Base-by-base conservation (phyloP, 257 asterid species). In the Agastache rugosa region DNA sequence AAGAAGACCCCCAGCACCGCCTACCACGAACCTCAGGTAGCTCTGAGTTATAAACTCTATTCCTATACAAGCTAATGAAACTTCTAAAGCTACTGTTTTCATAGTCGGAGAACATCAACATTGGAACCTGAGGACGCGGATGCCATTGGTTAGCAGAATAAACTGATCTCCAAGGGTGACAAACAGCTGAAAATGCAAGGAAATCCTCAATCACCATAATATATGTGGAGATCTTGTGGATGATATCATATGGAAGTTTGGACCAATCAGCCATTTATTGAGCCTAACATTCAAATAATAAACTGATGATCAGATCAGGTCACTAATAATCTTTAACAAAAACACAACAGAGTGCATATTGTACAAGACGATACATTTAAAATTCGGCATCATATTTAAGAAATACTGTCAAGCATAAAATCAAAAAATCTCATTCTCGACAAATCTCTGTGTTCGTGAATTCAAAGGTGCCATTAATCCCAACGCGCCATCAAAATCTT, bases 151-250 rank as follows among this genome's bases (percentile, higher is more conserved):
- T 83, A 50, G 63, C 69, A 55, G 63, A 31, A 72, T 79, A 77
- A 31, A 77, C 82, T 4, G 65, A 79, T 62, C 82, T 59, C 90
- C 87, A 84, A 15, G 80, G 76, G 69, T 37, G 53, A 69, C 91
- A 86, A 47, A 82, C 89, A 25, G 87, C 83, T 44, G 91, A 82
- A 71, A 86, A 80, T 23, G 86, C 75, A 72, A 76, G 68, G 67
- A 80, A 72, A 54, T 80, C 84, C 58, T 80, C 76, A 1, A 72
- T 25, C 65, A 62, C 45, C 4, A 11, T 11, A 34, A 80, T 34
- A 68, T 25, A 44, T 51, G 70, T 6, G 6, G 84, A 51, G 12
- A 80, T 47, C 61, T 72, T 67, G 81, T 80, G 79, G 53, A 77
- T 35, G 42, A 80, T 61, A 70, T 80, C 79, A 48, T 72, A 67